Evolutionary conservation across 2,329 filamentous ascomycete genomes (phyloP), one percentile per base, ranked within the genome.

Genomic region (Scortechinia acanthostroma): DNA sequence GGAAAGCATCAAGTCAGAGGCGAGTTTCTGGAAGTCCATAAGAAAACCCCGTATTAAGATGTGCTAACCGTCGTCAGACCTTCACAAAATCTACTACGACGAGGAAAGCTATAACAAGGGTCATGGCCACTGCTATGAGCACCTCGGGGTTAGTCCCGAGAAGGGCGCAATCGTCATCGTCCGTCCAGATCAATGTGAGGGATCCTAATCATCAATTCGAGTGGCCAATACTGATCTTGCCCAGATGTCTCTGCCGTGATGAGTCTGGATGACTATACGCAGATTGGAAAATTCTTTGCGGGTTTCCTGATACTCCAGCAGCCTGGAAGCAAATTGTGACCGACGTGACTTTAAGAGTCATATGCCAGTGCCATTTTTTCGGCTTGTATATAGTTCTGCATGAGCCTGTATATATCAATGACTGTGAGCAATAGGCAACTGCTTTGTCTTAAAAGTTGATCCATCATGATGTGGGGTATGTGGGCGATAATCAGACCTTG

Each of bases 161-260:
- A 47, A 56, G 22, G 73, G 74, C 0, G 70, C 68, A 0, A 49
- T 80, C 3, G 65, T 76, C 0, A 61, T 83, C 47, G 69, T 82
- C 5, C 65, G 80, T 14, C 80, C 79, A 1, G 79, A 83, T 62
- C 77, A 82, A 61, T 77, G 76, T 77, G n/a, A 58, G 62, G 71
- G 59, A 19, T 17, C 17, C 20, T 40, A 13, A 13, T 40, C 2
- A 4, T 14, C 13, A 13, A 25, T 40, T 43, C 20, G 4, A 4
- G 21, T 5, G 35, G 21, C 21, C 17, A 23, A 44, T 42, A 43
- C 42, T 52, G 21, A 46, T 5, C 6, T 22, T 16, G 10, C 14
- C 16, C 46, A 43, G 42, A 80, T 59, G 65, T 78, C n/a, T 61
- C 58, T 2, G 60, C 42, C 6, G 23, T 47, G 2, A 14, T 20